A percentile compares a stretch with the other conserved stretches of the same genome.
These are phyloP conservation scores for Pseudopithomyces maydicus DNA, from an alignment of 2,329 filamentous ascomycete genomes.

Conservation along the genomic window DNA sequence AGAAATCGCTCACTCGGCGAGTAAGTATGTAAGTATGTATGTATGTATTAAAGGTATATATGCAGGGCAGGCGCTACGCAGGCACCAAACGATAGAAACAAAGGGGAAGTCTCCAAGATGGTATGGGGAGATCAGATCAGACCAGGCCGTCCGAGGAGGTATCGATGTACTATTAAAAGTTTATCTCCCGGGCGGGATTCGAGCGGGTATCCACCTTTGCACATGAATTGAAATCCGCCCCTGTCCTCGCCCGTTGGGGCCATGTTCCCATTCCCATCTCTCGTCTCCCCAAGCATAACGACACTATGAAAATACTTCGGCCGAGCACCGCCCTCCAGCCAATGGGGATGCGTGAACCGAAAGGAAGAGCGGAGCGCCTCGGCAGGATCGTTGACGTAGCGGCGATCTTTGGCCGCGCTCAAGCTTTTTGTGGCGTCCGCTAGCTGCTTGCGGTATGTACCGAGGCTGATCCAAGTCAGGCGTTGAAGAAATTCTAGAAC, in stretches of 20 bases:
- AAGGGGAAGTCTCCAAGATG: not conserved
- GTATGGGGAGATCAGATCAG: not conserved
- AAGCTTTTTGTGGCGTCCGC: not conserved
- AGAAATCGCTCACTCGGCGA: not conserved
- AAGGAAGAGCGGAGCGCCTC: not conserved
- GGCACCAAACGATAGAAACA: not conserved
- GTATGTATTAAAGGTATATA: no score
- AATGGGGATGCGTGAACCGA: not conserved
- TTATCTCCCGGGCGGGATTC: not conserved
- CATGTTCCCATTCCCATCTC: not conserved
- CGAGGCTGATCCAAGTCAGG: not conserved
- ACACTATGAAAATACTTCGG: constrained; percentile 1
- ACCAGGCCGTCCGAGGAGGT: not conserved
- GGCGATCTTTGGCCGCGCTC: not conserved
- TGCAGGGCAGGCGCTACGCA: no score
- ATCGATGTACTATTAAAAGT: not conserved
- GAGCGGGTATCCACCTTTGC: not conserved
- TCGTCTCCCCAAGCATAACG: not conserved
- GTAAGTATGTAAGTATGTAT: not conserved
- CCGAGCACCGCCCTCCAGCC: not conserved
- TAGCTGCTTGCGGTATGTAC: not conserved
- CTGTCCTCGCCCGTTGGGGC: not conserved
- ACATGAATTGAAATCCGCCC: not conserved
- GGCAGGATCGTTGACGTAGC: not conserved
- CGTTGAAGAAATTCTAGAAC: not conserved